phyloP scores from a whole-genome alignment of 768 basidiomycete species.

The Hygrocybe punicea region DNA sequence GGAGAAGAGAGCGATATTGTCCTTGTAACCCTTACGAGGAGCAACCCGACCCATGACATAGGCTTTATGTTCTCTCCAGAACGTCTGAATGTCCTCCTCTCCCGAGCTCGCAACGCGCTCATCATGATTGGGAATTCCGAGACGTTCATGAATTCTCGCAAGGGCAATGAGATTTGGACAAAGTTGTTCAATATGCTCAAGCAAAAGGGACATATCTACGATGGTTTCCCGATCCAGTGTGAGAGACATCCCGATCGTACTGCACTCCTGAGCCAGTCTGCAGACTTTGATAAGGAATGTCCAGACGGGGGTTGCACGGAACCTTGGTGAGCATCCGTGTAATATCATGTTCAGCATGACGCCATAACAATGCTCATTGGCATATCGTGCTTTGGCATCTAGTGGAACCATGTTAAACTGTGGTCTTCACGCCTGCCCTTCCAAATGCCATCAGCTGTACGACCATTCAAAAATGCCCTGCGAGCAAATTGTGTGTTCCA shows the following conservation, averaged over 20 bases:
- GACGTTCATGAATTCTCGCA: conserved; percentile 53
- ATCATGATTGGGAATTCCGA: conserved; percentile 63
- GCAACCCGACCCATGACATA: conserved; percentile 53
- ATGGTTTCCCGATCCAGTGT: conserved; percentile 59
- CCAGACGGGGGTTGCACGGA: conserved; percentile 64
- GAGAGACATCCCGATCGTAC: conserved; percentile 48
- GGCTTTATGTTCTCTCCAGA: conserved; percentile 72
- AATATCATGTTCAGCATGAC: not conserved
- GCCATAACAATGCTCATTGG: not conserved
- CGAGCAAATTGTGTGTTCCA: conserved; percentile 29
- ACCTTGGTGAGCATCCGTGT: conserved; percentile 48
- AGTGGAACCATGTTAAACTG: conserved; percentile 52
- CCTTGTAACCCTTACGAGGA: conserved; percentile 56
- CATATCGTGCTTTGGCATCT: not conserved
- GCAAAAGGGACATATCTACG: conserved; percentile 45
- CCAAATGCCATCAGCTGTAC: conserved; percentile 55
- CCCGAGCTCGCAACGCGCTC: conserved; percentile 61
- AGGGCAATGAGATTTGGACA: conserved; percentile 52
- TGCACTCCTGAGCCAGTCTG: conserved; percentile 37
- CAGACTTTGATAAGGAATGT: conserved; percentile 48
- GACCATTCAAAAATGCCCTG: conserved; percentile 58
- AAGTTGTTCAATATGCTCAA: conserved; percentile 46
- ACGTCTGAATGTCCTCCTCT: conserved; percentile 67
- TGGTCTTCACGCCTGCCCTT: conserved; percentile 51
- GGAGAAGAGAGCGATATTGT: conserved; percentile 74